Evolutionary conservation across 2,329 filamentous ascomycete genomes (phyloP).

Genomic region (Emergomyces pasteurianus): DNA sequence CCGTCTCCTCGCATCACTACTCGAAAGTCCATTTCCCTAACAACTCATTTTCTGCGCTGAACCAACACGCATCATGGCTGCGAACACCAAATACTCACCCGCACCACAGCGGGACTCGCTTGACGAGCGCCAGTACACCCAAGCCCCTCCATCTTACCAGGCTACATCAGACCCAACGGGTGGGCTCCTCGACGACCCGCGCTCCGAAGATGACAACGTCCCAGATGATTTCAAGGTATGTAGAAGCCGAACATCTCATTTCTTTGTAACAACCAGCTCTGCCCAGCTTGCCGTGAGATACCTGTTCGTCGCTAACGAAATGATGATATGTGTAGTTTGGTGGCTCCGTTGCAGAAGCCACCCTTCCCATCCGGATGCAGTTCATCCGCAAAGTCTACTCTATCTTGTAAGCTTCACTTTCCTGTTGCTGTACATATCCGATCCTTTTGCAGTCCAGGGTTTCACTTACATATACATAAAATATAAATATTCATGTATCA

Average conservation of each 20-base stretch:
- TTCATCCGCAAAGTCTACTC: slow-evolving; percentile 97
- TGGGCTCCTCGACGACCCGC: slow-evolving; percentile 51
- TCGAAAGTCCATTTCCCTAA: no score
- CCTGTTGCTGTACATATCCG: neutral
- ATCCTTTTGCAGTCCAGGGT: neutral
- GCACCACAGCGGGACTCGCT: slow-evolving; percentile 81
- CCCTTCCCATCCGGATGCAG: slow-evolving; percentile 90
- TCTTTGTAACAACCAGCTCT: neutral
- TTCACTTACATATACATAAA: neutral
- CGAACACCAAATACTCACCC: slow-evolving; percentile 68
- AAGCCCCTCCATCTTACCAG: slow-evolving; percentile 75
- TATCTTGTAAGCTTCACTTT: slow-evolving; percentile 52
- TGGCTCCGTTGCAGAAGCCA: slow-evolving; percentile 83
- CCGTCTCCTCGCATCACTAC: neutral
- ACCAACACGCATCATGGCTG: slow-evolving; percentile 43
- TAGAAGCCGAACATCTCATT: neutral
- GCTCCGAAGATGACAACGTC: slow-evolving; percentile 77
- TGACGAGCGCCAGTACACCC: slow-evolving; percentile 56
- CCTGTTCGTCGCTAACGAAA: neutral
- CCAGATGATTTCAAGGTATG: slow-evolving; percentile 91
- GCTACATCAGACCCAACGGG: slow-evolving; percentile 44
- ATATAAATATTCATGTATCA: neutral
- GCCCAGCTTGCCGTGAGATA: neutral
- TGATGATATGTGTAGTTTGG: slow-evolving; percentile 54
- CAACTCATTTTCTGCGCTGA: neutral